Conservation (phyloP, 306 rosid species). For the Vigna angularis region DNA sequence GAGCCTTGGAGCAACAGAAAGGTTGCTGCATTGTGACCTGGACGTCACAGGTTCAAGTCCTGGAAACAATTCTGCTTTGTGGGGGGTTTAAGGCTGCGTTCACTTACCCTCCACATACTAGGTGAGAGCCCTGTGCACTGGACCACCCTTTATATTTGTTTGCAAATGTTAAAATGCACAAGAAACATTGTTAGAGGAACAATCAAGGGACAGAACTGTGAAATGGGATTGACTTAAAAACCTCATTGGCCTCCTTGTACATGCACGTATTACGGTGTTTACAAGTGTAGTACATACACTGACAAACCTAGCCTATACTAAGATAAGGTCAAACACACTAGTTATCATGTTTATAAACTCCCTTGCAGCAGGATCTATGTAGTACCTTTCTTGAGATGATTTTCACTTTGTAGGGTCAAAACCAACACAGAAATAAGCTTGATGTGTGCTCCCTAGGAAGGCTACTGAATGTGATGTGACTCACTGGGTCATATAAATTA, state of each 20-base stretch:
- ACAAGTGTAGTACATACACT: background rate
- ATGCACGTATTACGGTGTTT: background rate
- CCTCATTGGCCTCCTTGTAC: background rate
- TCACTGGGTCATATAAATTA: background rate
- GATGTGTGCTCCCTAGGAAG: background rate
- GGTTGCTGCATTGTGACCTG: conserved; percentile 12
- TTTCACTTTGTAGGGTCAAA: background rate
- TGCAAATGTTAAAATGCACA: background rate
- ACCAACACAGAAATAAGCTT: background rate
- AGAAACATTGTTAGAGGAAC: background rate
- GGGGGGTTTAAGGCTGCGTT: background rate
- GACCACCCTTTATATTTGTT: background rate
- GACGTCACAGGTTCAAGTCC: conserved; percentile 7
- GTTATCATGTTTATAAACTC: background rate
- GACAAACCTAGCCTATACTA: background rate
- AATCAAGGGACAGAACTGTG: background rate
- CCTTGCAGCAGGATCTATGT: background rate
- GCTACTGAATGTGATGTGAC: background rate
- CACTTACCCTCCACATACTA: background rate
- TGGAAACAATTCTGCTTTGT: background rate
- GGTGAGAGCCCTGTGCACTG: conserved; percentile 11
- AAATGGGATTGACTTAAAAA: background rate
- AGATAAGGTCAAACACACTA: background rate
- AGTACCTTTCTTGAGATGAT: background rate
- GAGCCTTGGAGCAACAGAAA: conserved; percentile 10